Evolutionary conservation across 1,139 yeast species (phyloP), one percentile per base, ranked within the genome.

Genomic region (Diutina catenulata): DNA sequence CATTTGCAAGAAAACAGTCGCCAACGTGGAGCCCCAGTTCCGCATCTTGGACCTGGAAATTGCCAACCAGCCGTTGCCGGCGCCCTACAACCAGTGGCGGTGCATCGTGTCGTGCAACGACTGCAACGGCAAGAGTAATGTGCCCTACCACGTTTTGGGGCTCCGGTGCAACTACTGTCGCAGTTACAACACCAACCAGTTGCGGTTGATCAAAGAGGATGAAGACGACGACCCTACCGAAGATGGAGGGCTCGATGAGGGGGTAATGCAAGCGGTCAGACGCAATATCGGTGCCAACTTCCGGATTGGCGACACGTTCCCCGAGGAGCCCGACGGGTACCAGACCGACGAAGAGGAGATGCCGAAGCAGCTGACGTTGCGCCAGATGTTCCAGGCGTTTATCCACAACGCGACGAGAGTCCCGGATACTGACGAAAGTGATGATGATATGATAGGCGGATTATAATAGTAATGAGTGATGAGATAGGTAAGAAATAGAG

Each of bases 1-100:
- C 1, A 70, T 86, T 2, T 88, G 97, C 53, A 79, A 84, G 39
- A 76, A 83, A 46, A 80, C 95, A 0, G 74, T 88, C 35, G 68
- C 81, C 28, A 84, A 86, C 57, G 87, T 88, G 74, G 95, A 83
- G 47, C 77, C 93, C 1, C 86, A 84, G 53, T 88, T 88, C 52
- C 62, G 96, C 37, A 79, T 87, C 29, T 61, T 86, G 45, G 96
- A 88, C 55, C 77, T 74, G 50, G 96, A 88, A 54, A 84, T 88
- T 39, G 66, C 62, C 28, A 74, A 74, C 48, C 86, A 81, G 53
- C 80, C 79, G 6, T 62, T 88, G 54, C 96, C 96, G 0, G 70
- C 75, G 15, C 95, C 94, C 3, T 79, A 86, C 53, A 68, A 69
- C 43, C 53, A 62, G 39, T 86, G 95, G 95, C 62, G 76, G 40